Conservation (phyloP, 305 asterid genomes). For the Euphrasia arctica region DNA sequence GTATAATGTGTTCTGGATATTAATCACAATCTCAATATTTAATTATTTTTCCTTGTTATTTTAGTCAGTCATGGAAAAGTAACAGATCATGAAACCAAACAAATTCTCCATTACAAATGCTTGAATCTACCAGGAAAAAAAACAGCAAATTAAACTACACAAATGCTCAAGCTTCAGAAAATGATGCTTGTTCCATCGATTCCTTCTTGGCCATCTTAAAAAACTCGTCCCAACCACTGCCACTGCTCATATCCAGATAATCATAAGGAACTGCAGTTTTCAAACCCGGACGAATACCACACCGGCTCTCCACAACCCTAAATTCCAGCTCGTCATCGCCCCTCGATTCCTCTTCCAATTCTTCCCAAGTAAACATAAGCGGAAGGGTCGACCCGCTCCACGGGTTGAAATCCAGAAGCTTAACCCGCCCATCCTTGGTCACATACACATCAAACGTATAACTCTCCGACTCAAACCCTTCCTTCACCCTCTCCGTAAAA, state of each 20-base stretch:
- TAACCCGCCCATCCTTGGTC: constrained; percentile 57
- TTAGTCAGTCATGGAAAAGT: neutral
- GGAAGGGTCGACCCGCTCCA: constrained; percentile 88
- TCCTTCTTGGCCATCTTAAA: constrained; percentile 61
- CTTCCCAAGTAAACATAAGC: constrained; percentile 72
- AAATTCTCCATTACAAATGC: neutral
- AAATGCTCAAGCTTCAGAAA: constrained; percentile 36
- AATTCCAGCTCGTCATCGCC: constrained; percentile 49
- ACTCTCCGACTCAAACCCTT: constrained; percentile 49
- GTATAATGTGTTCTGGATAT: constrained; percentile 17
- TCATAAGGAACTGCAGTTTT: constrained; percentile 89
- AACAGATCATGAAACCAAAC: neutral
- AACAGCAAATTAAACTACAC: constrained; percentile 10
- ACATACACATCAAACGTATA: constrained; percentile 76
- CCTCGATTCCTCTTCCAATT: constrained; percentile 49
- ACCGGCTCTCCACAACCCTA: constrained; percentile 52
- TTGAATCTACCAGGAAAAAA: neutral
- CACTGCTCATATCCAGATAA: constrained; percentile 72
- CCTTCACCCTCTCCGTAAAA: constrained; percentile 41
- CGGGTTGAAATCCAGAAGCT: constrained; percentile 85
- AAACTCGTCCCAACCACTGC: constrained; percentile 94
- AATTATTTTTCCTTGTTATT: too few species aligned
- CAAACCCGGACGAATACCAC: constrained; percentile 81
- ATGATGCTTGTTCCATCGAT: constrained; percentile 36
- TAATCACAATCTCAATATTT: too few species aligned